These are phyloP conservation scores for Trypanosoma boissoni DNA, from an alignment of 208 protist species.

Conservation along the genomic window DNA sequence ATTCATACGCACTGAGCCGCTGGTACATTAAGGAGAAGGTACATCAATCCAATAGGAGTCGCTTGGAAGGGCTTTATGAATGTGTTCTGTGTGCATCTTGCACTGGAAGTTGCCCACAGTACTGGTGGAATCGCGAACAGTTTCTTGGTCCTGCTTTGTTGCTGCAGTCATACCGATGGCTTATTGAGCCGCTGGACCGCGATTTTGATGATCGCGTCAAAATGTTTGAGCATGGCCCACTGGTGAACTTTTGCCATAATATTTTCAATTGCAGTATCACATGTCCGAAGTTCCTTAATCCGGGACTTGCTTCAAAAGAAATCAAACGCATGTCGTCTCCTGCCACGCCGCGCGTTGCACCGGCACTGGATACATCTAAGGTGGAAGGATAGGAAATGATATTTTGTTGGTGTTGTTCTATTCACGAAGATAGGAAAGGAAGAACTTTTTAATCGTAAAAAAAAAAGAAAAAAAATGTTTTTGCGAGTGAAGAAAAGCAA, in stretches of 20 bases:
- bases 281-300: conserved; percentile 91
- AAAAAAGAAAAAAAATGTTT: too few species aligned
- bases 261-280: conserved; percentile 91
- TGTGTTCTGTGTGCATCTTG: conserved; percentile 89
- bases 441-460: too few species aligned
- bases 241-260: conserved; percentile 91
- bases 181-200: conserved; percentile 87
- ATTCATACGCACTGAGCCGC: conserved; percentile 59
- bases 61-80: conserved; percentile 87
- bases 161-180: conserved; percentile 87
- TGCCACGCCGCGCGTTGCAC: conserved; percentile 45
- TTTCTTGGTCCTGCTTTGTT: conserved; percentile 89
- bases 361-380: conserved; percentile 28
- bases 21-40: conserved; percentile 92
- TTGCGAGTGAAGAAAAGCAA: too few species aligned
- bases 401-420: not conserved
- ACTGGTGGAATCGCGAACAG: conserved; percentile 92
- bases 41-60: conserved; percentile 70
- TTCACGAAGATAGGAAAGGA: too few species aligned
- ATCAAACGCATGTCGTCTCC: conserved; percentile 84
- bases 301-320: conserved; percentile 81
- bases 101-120: conserved; percentile 84
- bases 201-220: conserved; percentile 83
- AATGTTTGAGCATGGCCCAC: conserved; percentile 81
- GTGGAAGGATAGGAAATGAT: not conserved